These are phyloP conservation scores for Elsinoe necatrix DNA, from an alignment of 2,329 filamentous ascomycete species.

Conservation along the genomic window DNA sequence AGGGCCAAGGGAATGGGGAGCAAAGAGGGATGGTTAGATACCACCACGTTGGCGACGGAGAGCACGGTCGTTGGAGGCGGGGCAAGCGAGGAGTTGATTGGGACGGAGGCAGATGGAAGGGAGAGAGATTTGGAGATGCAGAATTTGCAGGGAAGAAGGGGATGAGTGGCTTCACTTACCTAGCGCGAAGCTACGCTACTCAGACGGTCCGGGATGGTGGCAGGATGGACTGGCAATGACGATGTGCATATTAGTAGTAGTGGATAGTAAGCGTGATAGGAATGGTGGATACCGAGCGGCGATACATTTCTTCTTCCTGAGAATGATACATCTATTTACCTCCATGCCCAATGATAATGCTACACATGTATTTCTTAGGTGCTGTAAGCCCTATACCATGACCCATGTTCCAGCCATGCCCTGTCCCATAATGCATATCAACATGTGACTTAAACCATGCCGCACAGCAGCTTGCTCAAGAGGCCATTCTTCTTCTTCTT, in stretches of 20 bases:
- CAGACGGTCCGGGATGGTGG: too few species aligned
- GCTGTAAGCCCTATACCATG: not conserved
- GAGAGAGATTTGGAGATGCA: conserved; percentile 20
- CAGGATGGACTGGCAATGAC: too few species aligned
- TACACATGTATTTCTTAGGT: not conserved
- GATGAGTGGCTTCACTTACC: not conserved
- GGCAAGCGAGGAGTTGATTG: not conserved
- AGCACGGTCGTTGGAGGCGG: not conserved
- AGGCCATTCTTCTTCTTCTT: conserved; percentile 4
- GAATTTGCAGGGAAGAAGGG: conserved; percentile 7
- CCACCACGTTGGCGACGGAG: not conserved
- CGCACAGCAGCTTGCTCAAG: conserved; percentile 14
- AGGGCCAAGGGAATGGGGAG: not conserved
- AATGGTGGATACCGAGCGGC: too few species aligned
- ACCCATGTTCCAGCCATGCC: not conserved
- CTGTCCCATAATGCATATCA: not conserved
- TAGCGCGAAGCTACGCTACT: too few species aligned
- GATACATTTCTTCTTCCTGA: conserved; percentile 1
- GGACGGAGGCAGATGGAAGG: not conserved
- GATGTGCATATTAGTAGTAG: not conserved
- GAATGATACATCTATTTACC: conserved; percentile 10
- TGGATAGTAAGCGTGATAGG: too few species aligned
- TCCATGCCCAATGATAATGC: not conserved
- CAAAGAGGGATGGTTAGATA: not conserved
- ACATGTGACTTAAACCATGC: conserved; percentile 12